Percentiles rank a stretch among this genome's conserved stretches.
Evolutionary conservation across 2,329 filamentous ascomycete species (phyloP).

Genomic region (Cladosporium sp.): DNA sequence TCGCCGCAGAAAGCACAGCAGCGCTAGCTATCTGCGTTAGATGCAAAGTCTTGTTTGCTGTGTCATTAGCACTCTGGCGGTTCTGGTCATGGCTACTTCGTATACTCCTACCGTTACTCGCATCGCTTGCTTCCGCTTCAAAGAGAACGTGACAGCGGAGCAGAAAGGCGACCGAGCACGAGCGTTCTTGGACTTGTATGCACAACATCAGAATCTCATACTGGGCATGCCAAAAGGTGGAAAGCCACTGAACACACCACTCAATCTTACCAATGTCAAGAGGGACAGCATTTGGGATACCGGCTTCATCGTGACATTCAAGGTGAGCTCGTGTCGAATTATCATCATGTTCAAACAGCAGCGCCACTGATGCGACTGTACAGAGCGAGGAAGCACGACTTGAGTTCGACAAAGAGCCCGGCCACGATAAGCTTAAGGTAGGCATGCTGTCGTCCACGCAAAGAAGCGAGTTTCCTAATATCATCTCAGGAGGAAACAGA

Average conservation of each 20-base stretch:
- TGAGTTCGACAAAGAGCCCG: constrained; percentile 11
- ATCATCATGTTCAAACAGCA: too few relatives aligned
- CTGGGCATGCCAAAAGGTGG: constrained; percentile 6
- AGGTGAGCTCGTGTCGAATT: not conserved
- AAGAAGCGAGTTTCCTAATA: not conserved
- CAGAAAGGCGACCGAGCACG: constrained; percentile 7
- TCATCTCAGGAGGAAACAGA: constrained; percentile 7
- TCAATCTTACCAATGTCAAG: constrained; percentile 10
- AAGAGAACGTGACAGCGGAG: not conserved
- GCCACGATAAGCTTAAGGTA: constrained; percentile 9
- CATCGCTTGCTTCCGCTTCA: constrained; percentile 12
- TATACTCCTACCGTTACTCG: not conserved
- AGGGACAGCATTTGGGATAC: constrained; percentile 9
- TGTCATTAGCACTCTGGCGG: not conserved
- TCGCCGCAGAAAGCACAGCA: too few relatives aligned
- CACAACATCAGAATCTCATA: constrained; percentile 6
- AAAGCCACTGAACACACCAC: constrained; percentile 10
- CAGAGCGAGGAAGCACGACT: constrained; percentile 10
- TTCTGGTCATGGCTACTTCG: not conserved
- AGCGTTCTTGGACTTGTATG: constrained; percentile 5
- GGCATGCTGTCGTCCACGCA: not conserved
- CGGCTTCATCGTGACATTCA: constrained; percentile 9
- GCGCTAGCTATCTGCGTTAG: too few relatives aligned
- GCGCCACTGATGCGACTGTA: not conserved
- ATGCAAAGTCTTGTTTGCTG: not conserved